Base-by-base conservation (phyloP, 345 rosid genomes). In the Sisymbrium irio region DNA sequence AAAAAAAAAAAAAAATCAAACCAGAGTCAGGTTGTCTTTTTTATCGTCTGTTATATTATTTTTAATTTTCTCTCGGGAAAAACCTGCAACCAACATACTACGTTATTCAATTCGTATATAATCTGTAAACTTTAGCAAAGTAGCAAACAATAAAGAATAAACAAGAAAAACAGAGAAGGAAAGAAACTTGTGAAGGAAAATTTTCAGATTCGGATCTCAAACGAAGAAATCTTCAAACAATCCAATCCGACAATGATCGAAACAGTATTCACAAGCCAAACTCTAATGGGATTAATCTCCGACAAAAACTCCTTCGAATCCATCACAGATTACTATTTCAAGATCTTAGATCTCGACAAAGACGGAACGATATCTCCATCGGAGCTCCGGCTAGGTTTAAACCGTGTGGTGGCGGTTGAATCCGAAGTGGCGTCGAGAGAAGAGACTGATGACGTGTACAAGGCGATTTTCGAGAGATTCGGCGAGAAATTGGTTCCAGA, bases 381-480 rank as follows among this genome's bases (percentile, higher is more conserved):
- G 3, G 86, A 86, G 65, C 69, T 86, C 9, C 63, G 75, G 0
- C 30, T 72, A 60, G 85, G 87, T 1, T 59, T 80, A 0, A 80
- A 55, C 19, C 58, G 65, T n/a, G 54, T 83, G 1, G 70, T 82
- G 15, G 69, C 87, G 1, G 58, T 81, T 44, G 87, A 78, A 22
- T 67, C 72, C 0, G 83, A 65, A 19, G 51, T 75, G 1, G 59
- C 59, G 11, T 49, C 79, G 0, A 32, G 56, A 11, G 61, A 79
- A 22, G 79, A 74, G 9, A 62, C 77, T 0, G 72, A 73, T 8
- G 3, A n/a, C 11, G 75, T 73, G 0, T 78, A 78, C 61, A 67
- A 74, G 1, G 69, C 65, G 22, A 74, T 81, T 15, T 79, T 89
- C 10, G 77, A 85, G 28, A 85, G 82, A 56, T 85, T 84, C 17